Percentiles rank a stretch among this genome's conserved stretches.
Conservation (phyloP, 441 rosid genomes). For the Syzygium syzygioides region DNA sequence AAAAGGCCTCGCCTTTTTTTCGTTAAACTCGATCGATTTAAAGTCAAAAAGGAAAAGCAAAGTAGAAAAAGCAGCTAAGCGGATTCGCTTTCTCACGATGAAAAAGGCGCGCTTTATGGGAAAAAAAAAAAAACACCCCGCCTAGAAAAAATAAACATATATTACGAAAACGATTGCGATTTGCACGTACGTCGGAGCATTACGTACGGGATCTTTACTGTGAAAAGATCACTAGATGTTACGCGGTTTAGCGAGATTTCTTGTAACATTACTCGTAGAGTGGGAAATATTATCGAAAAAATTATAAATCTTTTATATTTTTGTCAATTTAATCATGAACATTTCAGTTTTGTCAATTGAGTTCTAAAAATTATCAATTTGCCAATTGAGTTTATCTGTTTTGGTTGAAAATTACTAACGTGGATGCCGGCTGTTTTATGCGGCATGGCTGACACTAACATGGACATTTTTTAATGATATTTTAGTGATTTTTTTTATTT, state of each 20-base stretch:
- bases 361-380: no score
- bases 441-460: no score
- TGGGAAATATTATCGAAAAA: neutral
- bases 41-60: neutral
- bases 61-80: neutral
- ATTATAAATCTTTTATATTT: no score
- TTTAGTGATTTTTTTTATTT: no score
- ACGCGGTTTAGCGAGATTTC: neutral
- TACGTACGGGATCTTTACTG: neutral
- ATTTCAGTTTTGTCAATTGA: no score
- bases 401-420: no score
- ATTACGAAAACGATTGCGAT: neutral
- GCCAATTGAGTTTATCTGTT: no score
- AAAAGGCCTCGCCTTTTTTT: neutral
- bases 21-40: neutral
- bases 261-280: neutral
- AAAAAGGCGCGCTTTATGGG: neutral
- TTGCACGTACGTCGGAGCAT: neutral
- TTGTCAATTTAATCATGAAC: no score
- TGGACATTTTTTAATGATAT: no score
- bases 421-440: no score
- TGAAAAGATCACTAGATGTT: neutral
- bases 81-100: neutral
- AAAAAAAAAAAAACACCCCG: neutral
- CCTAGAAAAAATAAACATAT: neutral